A percentile compares a stretch with the other conserved stretches of the same genome.
phyloP scores from a whole-genome alignment of 345 rosid species.

The Populus pruinosa region DNA sequence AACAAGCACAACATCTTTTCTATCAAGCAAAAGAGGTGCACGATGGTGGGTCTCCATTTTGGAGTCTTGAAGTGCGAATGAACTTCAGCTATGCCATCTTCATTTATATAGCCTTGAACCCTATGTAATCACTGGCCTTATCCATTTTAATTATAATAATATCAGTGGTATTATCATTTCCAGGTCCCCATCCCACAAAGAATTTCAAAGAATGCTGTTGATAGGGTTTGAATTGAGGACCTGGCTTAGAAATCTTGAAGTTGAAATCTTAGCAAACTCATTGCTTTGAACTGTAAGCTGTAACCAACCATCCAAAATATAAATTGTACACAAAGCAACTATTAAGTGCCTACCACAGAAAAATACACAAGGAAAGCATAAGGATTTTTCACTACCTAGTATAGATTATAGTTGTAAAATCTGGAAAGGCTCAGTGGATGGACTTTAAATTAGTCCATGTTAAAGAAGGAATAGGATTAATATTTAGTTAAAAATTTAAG shows the following conservation, averaged over 20 bases:
- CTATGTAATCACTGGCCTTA: background rate
- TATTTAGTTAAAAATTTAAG: too few species aligned
- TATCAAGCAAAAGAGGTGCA: slow-evolving; percentile 20
- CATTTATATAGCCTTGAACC: background rate
- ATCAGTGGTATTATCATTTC: too few species aligned
- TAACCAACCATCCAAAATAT: background rate
- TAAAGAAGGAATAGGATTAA: too few species aligned
- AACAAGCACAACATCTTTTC: slow-evolving; percentile 23
- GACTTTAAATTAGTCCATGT: too few species aligned
- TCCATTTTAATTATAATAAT: too few species aligned
- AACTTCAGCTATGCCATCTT: background rate
- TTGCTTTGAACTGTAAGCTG: background rate
- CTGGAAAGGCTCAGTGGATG: too few species aligned
- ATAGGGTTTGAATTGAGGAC: background rate
- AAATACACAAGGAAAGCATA: too few species aligned
- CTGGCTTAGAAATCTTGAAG: background rate
- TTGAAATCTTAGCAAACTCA: background rate
- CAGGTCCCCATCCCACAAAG: background rate
- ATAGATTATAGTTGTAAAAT: too few species aligned
- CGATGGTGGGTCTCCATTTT: slow-evolving; percentile 20
- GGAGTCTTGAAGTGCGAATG: background rate
- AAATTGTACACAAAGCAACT: background rate
- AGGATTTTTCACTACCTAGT: too few species aligned
- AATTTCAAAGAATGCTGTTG: background rate
- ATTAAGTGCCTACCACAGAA: too few species aligned